Conservation (phyloP, 23 red algal genomes). For the Cyanidiococcus yangmingshanensis region DNA sequence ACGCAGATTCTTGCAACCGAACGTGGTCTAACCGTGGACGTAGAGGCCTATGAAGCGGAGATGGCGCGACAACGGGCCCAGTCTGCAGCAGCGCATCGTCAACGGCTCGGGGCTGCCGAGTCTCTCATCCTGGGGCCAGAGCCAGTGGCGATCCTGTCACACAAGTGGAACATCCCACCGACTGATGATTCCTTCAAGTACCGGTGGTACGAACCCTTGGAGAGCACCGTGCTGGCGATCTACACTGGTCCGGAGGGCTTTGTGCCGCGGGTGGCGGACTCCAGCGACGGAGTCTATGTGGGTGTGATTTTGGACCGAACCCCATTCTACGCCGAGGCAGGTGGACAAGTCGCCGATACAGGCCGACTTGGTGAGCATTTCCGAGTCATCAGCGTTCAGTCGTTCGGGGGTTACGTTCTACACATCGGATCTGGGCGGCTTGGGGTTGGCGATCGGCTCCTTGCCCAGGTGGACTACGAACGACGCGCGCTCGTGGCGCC, state of each 20-base stretch:
- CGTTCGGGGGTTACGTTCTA: constrained; percentile 75
- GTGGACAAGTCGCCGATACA: constrained; percentile 91
- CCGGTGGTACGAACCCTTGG: constrained; percentile 39
- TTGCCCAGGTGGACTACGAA: constrained; percentile 66
- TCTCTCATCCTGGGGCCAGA: constrained; percentile 71
- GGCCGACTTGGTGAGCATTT: constrained; percentile 39
- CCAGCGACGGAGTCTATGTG: constrained; percentile 3
- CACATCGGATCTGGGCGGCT: constrained; percentile 47
- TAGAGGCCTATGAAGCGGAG: constrained; percentile 45
- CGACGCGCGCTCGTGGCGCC: constrained; percentile 68
- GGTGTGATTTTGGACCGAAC: constrained; percentile 71
- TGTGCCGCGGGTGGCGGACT: neutral
- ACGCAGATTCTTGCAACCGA: constrained; percentile 91
- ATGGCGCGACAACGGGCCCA: constrained; percentile 53
- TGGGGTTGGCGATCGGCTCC: constrained; percentile 54
- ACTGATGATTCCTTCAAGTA: constrained; percentile 77
- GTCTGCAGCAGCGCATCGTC: constrained; percentile 45
- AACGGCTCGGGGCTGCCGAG: constrained; percentile 21
- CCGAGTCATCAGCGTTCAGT: constrained; percentile 57
- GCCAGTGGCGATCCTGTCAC: constrained; percentile 39
- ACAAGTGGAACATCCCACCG: constrained; percentile 21
- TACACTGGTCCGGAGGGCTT: constrained; percentile 44
- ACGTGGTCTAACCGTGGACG: constrained; percentile 66
- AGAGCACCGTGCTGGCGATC: constrained; percentile 48
- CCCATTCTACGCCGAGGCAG: constrained; percentile 84